Percentiles rank a stretch among this genome's conserved stretches.
Conservation (phyloP, 495 filamentous ascomycete species). For the Aspergillus coremiiformis region DNA sequence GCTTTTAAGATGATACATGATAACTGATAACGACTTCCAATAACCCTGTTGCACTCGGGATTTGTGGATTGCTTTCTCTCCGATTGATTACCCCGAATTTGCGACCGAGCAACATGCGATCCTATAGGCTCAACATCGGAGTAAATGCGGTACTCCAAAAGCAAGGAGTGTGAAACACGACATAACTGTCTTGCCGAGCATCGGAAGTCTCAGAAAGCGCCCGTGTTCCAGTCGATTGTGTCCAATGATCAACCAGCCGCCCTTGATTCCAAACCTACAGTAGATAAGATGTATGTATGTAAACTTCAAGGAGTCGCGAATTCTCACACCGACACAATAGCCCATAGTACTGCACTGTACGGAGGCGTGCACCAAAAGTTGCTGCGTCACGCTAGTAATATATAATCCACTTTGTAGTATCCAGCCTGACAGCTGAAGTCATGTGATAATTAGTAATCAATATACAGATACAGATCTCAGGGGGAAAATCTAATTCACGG, state of each 20-base stretch:
- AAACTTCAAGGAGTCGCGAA: not conserved
- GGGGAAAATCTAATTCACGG: no score
- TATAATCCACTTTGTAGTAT: no score
- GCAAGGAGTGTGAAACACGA: constrained; percentile 14
- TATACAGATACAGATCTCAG: no score
- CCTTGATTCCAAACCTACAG: not conserved
- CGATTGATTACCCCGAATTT: not conserved
- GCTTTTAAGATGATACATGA: no score
- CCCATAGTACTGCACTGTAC: no score
- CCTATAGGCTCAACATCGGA: not conserved
- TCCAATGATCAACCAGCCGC: not conserved
- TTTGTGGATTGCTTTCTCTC: not conserved
- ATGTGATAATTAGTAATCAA: no score
- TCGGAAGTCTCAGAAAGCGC: constrained; percentile 9
- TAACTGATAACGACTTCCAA: not conserved
- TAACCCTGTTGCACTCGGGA: not conserved
- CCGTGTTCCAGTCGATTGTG: not conserved
- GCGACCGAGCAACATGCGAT: not conserved
- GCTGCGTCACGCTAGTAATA: no score
- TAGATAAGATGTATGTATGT: no score
- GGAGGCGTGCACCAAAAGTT: no score
- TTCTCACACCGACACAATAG: not conserved
- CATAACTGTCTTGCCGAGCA: not conserved
- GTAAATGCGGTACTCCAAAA: not conserved
- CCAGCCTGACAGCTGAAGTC: no score